phyloP scores from a whole-genome alignment of 352 stramenopile genomes.

The Aphanomyces cochlioides region DNA sequence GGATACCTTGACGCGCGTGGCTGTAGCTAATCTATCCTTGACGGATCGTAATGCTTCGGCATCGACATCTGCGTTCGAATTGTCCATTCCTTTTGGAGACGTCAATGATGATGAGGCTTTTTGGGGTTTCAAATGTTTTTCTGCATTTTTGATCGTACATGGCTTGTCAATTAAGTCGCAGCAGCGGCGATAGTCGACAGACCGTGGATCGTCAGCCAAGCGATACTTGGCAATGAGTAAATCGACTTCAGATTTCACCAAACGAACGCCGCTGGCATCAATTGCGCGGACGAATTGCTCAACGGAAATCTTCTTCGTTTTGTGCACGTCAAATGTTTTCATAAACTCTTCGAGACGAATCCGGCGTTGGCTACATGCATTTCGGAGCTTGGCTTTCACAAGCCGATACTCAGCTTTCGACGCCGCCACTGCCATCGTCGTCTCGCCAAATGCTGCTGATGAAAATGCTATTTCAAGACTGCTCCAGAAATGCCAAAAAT shows the following conservation, averaged over 20 bases:
- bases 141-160: constrained; percentile 72
- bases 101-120: constrained; percentile 40
- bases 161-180: constrained; percentile 83
- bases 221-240: constrained; percentile 68
- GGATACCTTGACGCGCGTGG: constrained; percentile 55
- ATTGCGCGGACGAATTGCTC: constrained; percentile 80
- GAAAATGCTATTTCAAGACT: no score
- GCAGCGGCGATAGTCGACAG: constrained; percentile 76
- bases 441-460: neutral
- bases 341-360: constrained; percentile 85
- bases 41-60: constrained; percentile 37
- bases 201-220: constrained; percentile 49
- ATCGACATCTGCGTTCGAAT: constrained; percentile 32
- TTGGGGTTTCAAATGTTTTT: constrained; percentile 43
- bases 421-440: neutral
- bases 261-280: constrained; percentile 66
- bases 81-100: no score
- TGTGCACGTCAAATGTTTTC: constrained; percentile 82
- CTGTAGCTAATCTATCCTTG: constrained; percentile 54
- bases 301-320: constrained; percentile 76
- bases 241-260: constrained; percentile 50
- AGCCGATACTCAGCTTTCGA: constrained; percentile 57
- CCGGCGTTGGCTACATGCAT: constrained; percentile 76
- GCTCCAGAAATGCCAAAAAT: no score
- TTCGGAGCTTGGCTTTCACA: constrained; percentile 72